phyloP scores from a whole-genome alignment of 176 grass and related monocot species.

The Carex parvula region DNA sequence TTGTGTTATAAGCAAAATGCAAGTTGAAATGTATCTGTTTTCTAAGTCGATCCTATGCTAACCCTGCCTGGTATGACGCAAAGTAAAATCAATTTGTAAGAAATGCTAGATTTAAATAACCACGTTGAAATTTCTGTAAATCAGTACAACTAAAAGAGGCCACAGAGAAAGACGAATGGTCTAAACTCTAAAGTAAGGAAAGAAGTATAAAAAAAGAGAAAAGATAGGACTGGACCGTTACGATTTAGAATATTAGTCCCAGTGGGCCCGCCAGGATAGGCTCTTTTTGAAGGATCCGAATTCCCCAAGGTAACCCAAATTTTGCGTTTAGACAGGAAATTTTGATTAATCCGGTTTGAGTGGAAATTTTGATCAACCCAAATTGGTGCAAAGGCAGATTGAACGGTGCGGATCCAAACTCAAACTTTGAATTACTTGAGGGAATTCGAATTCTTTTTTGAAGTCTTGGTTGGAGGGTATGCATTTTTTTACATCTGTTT shows the following conservation, averaged over 20 bases:
- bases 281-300: neutral
- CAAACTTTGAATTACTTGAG: no score
- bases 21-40: neutral
- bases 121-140: neutral
- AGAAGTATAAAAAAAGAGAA: neutral
- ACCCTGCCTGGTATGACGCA: neutral
- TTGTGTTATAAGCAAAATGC: neutral
- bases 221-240: neutral
- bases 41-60: neutral
- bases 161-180: neutral
- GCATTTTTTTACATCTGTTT: no score
- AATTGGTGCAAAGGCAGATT: neutral
- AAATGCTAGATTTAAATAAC: neutral
- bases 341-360: no score
- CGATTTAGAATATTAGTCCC: neutral
- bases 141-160: neutral
- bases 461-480: neutral
- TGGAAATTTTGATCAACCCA: no score
- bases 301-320: no score
- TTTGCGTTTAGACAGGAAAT: no score
- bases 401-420: no score
- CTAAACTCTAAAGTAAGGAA: neutral
- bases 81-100: neutral
- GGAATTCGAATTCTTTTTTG: neutral
- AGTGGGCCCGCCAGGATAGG: neutral